Base-by-base conservation (phyloP, 257 asterid species). In the Penstemon davidsonii region DNA sequence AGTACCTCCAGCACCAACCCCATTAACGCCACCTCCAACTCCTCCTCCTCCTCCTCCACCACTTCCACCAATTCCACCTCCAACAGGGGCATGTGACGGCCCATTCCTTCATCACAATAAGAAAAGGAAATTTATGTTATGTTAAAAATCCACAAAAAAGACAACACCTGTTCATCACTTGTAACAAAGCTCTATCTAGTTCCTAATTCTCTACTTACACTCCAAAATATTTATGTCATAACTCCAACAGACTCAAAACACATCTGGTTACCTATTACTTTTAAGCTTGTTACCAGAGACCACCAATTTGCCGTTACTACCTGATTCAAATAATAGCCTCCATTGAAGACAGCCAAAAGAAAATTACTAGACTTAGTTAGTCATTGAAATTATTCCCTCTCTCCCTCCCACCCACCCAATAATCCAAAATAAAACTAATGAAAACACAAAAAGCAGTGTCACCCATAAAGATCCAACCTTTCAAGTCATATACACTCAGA, bases 391-490 rank as follows among this genome's bases (percentile, higher is more conserved):
- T 57, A 13, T 38, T 25, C 58, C 57, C 49, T 2, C 8, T 10
- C 72, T 49, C 45, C 9, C 4, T 45, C 70, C 73, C 60, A 42
- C 19, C 55, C 10, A 59, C 39, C 58, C 68, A 25, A 25, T 43
- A 43, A 42, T 19, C 72, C 37, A 69, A 55, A 15, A 42, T 44
- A 54, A 67, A 47, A 4, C 10, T 52, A n/a, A n/a, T 49, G 18
- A 42, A 54, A 33, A 40, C 39, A 46, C 4, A 36, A 33, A 58
- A 42, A 68, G 33, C 9, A 37, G 63, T 8, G 25, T 10, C 18
- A 69, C 11, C 50, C 72, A 67, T 37, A 76, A 78, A 76, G 82
- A 75, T 78, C 80, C 61, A 58, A 71, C 57, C 4, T 80, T 75
- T 60, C 15, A 19, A 59, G 36, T 40, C 60, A 61, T 10, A 71